phyloP scores from a whole-genome alignment of 208 protist species.

The Acanthamoeba lenticulata region DNA sequence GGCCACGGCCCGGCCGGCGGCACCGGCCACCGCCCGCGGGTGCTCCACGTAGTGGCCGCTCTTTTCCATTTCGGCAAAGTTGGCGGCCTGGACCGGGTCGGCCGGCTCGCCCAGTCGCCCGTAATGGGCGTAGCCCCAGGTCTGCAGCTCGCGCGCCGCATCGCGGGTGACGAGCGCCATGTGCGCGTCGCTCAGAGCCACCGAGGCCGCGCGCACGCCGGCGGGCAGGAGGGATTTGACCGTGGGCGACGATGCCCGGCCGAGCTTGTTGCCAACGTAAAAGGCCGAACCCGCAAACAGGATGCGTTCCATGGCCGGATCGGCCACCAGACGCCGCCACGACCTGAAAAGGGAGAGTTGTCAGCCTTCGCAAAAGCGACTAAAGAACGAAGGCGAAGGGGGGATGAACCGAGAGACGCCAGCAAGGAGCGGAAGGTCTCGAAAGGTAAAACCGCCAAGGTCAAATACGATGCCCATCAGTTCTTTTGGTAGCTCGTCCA shows the following conservation, averaged over 20 bases:
- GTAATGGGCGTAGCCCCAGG: neutral
- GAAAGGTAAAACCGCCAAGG: neutral
- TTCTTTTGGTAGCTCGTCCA: neutral
- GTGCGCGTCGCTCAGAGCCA: neutral
- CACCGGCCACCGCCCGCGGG: neutral
- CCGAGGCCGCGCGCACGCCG: neutral
- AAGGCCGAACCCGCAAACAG: neutral
- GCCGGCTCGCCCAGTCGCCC: slow-evolving; percentile 52
- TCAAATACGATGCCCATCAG: neutral
- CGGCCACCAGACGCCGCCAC: neutral
- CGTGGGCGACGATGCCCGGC: neutral
- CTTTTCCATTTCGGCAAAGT: too few species aligned
- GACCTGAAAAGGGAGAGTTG: neutral
- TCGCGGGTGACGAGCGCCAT: neutral
- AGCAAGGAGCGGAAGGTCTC: neutral
- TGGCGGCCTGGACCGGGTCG: neutral
- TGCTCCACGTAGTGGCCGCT: neutral
- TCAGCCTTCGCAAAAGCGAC: neutral
- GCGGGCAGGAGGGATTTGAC: neutral
- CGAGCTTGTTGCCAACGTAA: neutral
- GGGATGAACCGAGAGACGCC: neutral
- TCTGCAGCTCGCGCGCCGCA: neutral
- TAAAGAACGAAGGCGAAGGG: neutral
- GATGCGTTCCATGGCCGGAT: neutral
- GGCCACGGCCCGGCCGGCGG: neutral